Percentiles rank a stretch among this genome's conserved stretches.
These are phyloP conservation scores for Acrodontium crateriforme DNA, from an alignment of 2,329 filamentous ascomycete species.

Conservation along the genomic window DNA sequence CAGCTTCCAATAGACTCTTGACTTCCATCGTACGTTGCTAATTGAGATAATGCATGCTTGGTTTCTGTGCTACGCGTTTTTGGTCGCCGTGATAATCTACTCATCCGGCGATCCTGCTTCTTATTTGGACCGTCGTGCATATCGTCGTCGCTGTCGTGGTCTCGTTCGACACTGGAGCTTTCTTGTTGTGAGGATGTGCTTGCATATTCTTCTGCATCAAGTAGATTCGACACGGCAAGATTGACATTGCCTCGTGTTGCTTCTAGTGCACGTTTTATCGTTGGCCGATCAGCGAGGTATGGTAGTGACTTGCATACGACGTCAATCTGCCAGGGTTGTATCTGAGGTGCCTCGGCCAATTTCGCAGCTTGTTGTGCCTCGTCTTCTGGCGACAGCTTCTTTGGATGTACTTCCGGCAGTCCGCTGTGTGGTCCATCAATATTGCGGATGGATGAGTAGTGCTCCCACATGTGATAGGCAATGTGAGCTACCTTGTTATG, in stretches of 20 bases:
- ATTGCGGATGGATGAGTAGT: conserved; percentile 54
- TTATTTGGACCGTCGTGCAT: conserved; percentile 36
- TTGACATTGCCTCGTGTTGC: conserved; percentile 41
- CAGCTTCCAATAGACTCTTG: conserved; percentile 22
- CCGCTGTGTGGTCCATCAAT: conserved; percentile 45
- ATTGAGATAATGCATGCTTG: conserved; percentile 18
- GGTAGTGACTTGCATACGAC: conserved; percentile 39
- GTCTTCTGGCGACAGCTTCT: conserved; percentile 27
- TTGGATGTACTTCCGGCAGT: conserved; percentile 33
- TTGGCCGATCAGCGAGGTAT: conserved; percentile 34
- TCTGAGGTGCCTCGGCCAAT: conserved; percentile 26
- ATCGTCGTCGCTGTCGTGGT: conserved; percentile 38
- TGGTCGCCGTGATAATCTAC: conserved; percentile 28
- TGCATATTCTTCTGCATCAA: conserved; percentile 34
- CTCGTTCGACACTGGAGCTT: conserved; percentile 37
- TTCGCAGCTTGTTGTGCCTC: conserved; percentile 24
- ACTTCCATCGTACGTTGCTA: conserved; percentile 18
- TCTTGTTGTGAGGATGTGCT: conserved; percentile 30
- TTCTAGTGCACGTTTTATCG: conserved; percentile 39
- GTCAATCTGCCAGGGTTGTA: conserved; percentile 43
- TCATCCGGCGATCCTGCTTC: conserved; percentile 34
- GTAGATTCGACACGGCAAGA: conserved; percentile 36
- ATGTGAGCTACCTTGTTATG: conserved; percentile 33
- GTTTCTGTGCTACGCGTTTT: conserved; percentile 14
- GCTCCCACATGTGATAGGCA: conserved; percentile 42